Conservation (phyloP, 768 basidiomycete species). For the Amanita exitialis region DNA sequence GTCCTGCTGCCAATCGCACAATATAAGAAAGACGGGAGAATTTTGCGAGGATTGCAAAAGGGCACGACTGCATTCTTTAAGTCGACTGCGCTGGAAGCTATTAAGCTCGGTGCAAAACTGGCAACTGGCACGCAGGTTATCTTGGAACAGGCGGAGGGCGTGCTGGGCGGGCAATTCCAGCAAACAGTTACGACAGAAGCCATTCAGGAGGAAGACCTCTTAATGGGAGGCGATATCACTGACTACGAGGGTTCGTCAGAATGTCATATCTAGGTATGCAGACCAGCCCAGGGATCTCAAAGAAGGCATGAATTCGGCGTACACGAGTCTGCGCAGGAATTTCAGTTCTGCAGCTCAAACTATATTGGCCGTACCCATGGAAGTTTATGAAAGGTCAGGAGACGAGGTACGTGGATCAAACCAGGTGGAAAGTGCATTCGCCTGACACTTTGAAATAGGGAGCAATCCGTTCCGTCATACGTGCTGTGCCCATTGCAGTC, state of each 20-base stretch:
- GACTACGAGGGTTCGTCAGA: constrained; percentile 32
- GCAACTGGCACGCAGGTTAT: constrained; percentile 98
- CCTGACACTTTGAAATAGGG: constrained; percentile 40
- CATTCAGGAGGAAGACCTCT: constrained; percentile 34
- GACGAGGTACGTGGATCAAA: constrained; percentile 56
- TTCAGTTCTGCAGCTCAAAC: constrained; percentile 94
- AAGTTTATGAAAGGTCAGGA: constrained; percentile 91
- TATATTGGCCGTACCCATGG: constrained; percentile 97
- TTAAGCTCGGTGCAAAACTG: constrained; percentile 87
- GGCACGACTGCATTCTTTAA: constrained; percentile 90
- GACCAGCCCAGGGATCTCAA: constrained; percentile 77
- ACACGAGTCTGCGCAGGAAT: constrained; percentile 78
- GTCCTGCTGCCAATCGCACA: constrained; percentile 94
- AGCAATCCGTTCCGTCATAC: constrained; percentile 85
- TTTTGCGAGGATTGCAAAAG: constrained; percentile 88
- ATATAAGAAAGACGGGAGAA: constrained; percentile 92
- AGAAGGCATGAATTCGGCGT: constrained; percentile 90
- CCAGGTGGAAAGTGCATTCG: background rate
- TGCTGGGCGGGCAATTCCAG: constrained; percentile 74
- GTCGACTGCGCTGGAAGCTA: constrained; percentile 90
- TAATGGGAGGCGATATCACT: constrained; percentile 15
- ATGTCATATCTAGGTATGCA: constrained; percentile 81
- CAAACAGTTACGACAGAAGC: constrained; percentile 60
- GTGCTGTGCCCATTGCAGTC: constrained; percentile 96
- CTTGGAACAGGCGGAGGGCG: constrained; percentile 87